These are phyloP conservation scores for Raphanus hybrid DNA, from an alignment of 441 rosid species.

Conservation along the genomic window DNA sequence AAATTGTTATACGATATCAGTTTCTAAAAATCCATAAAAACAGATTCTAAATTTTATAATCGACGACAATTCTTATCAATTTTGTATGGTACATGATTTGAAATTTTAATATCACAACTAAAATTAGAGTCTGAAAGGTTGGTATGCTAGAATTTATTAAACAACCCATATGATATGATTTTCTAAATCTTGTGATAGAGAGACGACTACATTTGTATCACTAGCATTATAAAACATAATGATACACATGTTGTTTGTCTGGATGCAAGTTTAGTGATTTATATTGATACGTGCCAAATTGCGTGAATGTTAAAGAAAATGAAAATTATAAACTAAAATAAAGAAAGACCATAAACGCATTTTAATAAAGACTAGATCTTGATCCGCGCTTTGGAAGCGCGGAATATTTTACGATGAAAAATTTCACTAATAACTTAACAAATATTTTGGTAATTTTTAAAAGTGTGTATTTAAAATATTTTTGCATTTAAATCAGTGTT, in stretches of 20 bases:
- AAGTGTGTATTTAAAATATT: too few species aligned
- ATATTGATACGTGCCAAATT: background rate
- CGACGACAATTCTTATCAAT: background rate
- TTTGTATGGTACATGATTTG: background rate
- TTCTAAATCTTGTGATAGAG: background rate
- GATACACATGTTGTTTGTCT: background rate
- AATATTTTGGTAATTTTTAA: too few species aligned
- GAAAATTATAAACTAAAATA: background rate
- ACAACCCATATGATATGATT: background rate
- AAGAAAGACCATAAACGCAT: slow-evolving; percentile 4
- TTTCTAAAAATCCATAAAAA: background rate
- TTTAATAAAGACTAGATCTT: background rate
- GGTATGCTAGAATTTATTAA: background rate
- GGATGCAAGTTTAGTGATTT: background rate
- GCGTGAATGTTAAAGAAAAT: background rate
- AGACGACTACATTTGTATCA: background rate
- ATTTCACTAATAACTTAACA: too few species aligned
- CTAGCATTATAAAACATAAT: background rate
- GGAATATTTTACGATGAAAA: too few species aligned
- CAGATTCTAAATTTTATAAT: background rate
- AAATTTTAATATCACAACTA: background rate
- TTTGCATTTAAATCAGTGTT: too few species aligned
- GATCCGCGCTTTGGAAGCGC: too few species aligned
- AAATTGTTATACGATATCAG: background rate
- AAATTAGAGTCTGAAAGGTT: background rate